Evolutionary conservation across 805 yeast genomes (phyloP).

Genomic region (Suhomyces sp.): DNA sequence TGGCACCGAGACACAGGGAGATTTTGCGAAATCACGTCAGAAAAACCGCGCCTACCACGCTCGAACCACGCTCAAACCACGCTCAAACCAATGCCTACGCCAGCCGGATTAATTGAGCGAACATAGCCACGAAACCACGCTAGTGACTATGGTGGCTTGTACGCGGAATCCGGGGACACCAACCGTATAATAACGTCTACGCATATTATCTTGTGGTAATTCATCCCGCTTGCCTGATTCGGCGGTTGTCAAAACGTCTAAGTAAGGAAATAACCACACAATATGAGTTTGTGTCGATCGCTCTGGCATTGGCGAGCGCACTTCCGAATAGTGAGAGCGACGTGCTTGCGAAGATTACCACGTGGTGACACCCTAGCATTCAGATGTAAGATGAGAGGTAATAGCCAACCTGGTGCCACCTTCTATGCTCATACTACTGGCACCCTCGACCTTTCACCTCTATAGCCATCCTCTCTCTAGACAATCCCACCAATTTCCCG

Average conservation of each 20-base stretch:
- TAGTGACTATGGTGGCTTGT: background rate
- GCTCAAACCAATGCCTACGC: background rate
- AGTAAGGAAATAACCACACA: background rate
- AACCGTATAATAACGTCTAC: background rate
- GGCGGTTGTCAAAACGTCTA: background rate
- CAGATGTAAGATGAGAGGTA: background rate
- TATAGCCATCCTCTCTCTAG: background rate
- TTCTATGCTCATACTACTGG: background rate
- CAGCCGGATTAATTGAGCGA: background rate
- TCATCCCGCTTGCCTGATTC: background rate
- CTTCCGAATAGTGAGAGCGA: background rate
- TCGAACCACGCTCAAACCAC: background rate
- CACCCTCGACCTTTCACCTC: background rate
- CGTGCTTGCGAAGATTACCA: background rate
- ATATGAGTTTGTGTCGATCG: background rate
- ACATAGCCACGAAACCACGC: background rate
- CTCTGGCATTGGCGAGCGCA: background rate
- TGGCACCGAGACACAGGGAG: background rate
- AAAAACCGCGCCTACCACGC: background rate
- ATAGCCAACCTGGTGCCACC: background rate
- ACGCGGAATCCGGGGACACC: background rate
- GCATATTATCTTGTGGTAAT: background rate
- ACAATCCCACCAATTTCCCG: background rate
- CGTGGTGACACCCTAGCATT: background rate
- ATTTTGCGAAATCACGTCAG: background rate